phyloP scores from a whole-genome alignment of 2,329 filamentous ascomycete genomes.

The Onygenales sp. region DNA sequence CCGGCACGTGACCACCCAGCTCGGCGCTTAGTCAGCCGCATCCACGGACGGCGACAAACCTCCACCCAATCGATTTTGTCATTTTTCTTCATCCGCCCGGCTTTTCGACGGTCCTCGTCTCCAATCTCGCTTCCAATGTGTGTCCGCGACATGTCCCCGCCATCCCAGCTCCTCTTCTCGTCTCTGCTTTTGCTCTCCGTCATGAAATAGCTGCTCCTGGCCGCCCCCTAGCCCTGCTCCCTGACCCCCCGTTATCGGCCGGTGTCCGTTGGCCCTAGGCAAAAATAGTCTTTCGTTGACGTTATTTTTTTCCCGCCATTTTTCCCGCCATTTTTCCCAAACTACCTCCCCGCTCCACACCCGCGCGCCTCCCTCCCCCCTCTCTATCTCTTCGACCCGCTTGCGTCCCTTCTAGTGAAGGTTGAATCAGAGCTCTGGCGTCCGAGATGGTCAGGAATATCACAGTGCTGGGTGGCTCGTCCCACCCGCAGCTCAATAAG shows the following conservation, averaged over 20 bases:
- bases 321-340: conserved; percentile 11
- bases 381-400: conserved; percentile 7
- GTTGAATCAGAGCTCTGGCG: conserved; percentile 4
- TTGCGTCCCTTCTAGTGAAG: conserved; percentile 3
- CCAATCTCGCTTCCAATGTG: not conserved
- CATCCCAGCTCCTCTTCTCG: not conserved
- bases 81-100: not conserved
- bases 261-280: not conserved
- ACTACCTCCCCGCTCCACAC: conserved; percentile 11
- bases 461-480: conserved; percentile 85
- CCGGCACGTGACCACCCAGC: too few species aligned
- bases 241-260: not conserved
- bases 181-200: conserved; percentile 2
- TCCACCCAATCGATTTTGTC: not conserved
- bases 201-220: conserved; percentile 1
- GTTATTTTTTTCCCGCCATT: conserved; percentile 9
- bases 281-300: conserved; percentile 7
- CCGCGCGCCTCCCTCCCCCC: conserved; percentile 5
- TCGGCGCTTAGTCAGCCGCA: too few species aligned
- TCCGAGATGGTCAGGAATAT: conserved; percentile 81
- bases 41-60: too few species aligned
- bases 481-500: conserved; percentile 79
- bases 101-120: not conserved
- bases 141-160: not conserved
- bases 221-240: not conserved